A percentile compares a stretch with the other conserved stretches of the same genome.
Evolutionary conservation across 805 yeast genomes (phyloP).

Genomic region (Torulaspora quercuum): DNA sequence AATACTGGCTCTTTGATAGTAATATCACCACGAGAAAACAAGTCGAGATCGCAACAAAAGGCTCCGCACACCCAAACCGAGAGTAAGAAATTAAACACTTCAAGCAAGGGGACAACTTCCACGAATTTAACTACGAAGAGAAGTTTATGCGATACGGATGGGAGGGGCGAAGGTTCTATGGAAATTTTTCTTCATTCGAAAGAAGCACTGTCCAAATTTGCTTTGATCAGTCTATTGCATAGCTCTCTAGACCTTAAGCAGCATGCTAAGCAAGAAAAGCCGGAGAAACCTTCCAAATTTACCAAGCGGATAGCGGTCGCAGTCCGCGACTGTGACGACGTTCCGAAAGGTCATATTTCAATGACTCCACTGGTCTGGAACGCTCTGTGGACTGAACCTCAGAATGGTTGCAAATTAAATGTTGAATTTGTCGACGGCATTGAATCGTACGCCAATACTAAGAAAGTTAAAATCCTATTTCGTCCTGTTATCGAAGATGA

Average conservation of each 20-base stretch:
- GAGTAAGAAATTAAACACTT: constrained; percentile 16
- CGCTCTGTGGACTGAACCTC: constrained; percentile 43
- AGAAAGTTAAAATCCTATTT: constrained; percentile 4
- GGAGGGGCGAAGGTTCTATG: neutral
- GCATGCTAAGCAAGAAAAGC: constrained; percentile 34
- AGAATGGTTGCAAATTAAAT: constrained; percentile 35
- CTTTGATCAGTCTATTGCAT: constrained; percentile 31
- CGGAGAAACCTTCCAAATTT: constrained; percentile 10
- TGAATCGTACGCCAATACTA: neutral
- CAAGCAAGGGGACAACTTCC: neutral
- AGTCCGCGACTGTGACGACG: constrained; percentile 7
- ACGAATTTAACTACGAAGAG: constrained; percentile 4
- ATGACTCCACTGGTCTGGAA: constrained; percentile 48
- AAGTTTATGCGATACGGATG: constrained; percentile 3
- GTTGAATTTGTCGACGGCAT: constrained; percentile 39
- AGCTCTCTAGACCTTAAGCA: constrained; percentile 19
- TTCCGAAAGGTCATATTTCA: constrained; percentile 33
- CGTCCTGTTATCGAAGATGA: constrained; percentile 7
- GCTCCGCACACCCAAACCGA: constrained; percentile 22
- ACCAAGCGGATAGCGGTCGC: constrained; percentile 26
- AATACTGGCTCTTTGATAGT: constrained; percentile 65
- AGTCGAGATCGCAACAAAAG: constrained; percentile 29
- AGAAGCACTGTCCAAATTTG: constrained; percentile 24
- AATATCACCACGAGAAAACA: constrained; percentile 65
- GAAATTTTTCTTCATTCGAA: constrained; percentile 8